phyloP scores from a whole-genome alignment of 139 green algal genomes.

The Volvox reticuliferus region DNA sequence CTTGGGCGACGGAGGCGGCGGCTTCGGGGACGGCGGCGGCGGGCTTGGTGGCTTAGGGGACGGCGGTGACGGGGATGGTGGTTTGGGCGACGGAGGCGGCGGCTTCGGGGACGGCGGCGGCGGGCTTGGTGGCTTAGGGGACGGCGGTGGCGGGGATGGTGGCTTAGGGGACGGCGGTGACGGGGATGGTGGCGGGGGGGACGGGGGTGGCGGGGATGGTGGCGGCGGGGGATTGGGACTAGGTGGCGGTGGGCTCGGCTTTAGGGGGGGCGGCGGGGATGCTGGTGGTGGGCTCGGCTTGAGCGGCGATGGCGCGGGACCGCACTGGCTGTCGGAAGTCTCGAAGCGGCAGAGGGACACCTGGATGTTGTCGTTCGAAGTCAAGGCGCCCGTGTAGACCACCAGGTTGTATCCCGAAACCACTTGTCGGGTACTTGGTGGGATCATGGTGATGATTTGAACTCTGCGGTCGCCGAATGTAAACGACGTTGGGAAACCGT shows the following conservation, averaged over 20 bases:
- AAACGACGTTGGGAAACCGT: background rate
- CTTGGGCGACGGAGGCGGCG: too few species aligned
- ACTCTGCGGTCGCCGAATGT: background rate
- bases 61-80: background rate
- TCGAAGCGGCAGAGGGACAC: constrained; percentile 24
- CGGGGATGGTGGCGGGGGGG: background rate
- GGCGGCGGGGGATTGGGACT: background rate
- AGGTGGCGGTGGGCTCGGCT: background rate
- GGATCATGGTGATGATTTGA: background rate
- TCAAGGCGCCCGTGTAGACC: background rate
- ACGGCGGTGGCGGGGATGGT: background rate
- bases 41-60: background rate
- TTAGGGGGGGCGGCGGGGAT: background rate
- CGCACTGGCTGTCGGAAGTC: background rate
- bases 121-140: background rate
- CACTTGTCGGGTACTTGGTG: too few species aligned
- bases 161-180: background rate
- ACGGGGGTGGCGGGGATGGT: background rate
- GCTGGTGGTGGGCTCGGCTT: background rate
- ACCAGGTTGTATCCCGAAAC: constrained; percentile 1
- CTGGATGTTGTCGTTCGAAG: background rate
- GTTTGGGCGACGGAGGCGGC: background rate
- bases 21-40: background rate
- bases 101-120: background rate
- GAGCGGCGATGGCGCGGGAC: background rate